A percentile compares a stretch with the other conserved stretches of the same genome.
Conservation (phyloP, 352 stramenopile genomes). For the Phytophthora pini region DNA sequence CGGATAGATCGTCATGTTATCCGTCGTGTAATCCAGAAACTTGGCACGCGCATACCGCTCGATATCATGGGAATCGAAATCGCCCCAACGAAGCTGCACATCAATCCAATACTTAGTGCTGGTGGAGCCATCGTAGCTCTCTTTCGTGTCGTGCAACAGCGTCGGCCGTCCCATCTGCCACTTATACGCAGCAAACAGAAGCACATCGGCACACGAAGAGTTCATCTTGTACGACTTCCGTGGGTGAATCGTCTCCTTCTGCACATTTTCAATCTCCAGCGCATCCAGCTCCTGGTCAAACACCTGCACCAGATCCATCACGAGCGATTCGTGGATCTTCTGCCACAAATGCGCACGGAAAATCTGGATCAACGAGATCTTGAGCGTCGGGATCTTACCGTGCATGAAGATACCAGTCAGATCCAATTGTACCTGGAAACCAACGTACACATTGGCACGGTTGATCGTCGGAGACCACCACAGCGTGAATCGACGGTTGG, state of each 20-base stretch:
- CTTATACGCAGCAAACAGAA: conserved; percentile 99
- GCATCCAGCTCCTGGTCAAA: conserved; percentile 99
- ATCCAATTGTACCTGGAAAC: conserved; percentile 99
- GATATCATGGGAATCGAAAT: conserved; percentile 99
- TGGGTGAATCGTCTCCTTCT: conserved; percentile 99
- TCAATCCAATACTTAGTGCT: conserved; percentile 99
- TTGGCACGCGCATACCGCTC: conserved; percentile 99
- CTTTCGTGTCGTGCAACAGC: conserved; percentile 94
- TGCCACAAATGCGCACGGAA: conserved; percentile 99
- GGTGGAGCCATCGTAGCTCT: conserved; percentile 97
- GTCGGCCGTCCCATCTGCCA: conserved; percentile 94
- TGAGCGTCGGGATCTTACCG: conserved; percentile 99
- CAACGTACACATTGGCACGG: conserved; percentile 99
- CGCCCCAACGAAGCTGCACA: conserved; percentile 99
- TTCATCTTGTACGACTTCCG: conserved; percentile 99
- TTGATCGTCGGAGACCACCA: conserved; percentile 99
- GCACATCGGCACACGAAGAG: conserved; percentile 98
- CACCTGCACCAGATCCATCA: conserved; percentile 97
- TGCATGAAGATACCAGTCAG: conserved; percentile 99
- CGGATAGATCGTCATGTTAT: conserved; percentile 99
- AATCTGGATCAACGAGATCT: conserved; percentile 98
- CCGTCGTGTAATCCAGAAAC: conserved; percentile 99
- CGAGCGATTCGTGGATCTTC: conserved; percentile 99
- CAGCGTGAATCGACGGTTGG: conserved; percentile 99
- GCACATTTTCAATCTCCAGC: conserved; percentile 99